A percentile compares a stretch with the other conserved stretches of the same genome.
Conservation (phyloP, 2,329 filamentous ascomycete genomes). For the Didymella sp. region DNA sequence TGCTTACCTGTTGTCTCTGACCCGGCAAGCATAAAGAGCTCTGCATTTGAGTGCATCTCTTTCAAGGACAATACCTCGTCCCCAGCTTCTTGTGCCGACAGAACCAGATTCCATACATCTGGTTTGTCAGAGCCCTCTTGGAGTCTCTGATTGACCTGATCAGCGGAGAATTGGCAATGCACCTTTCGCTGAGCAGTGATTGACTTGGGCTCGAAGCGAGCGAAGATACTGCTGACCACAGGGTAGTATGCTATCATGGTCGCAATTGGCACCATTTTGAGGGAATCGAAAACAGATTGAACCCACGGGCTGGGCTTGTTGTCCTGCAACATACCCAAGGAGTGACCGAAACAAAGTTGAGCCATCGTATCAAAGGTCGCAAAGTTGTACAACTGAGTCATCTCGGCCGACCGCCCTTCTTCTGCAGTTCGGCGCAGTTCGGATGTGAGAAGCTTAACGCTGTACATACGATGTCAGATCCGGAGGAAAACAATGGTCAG, state of each 20-base stretch:
- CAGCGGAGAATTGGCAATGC: conserved; percentile 3
- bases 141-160: conserved; percentile 1
- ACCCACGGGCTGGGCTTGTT: conserved; percentile 43
- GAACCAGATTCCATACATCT: conserved; percentile 49
- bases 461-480: not conserved
- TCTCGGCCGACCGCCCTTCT: conserved; percentile 41
- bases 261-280: not conserved
- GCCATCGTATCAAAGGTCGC: conserved; percentile 39
- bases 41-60: conserved; percentile 41
- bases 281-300: conserved; percentile 8
- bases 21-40: conserved; percentile 38
- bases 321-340: conserved; percentile 39
- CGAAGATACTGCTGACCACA: not conserved
- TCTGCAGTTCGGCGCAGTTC: conserved; percentile 23
- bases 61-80: conserved; percentile 15
- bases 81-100: conserved; percentile 3
- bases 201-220: not conserved
- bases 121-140: not conserved
- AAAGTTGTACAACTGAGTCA: conserved; percentile 30
- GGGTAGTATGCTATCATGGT: not conserved
- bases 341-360: conserved; percentile 60
- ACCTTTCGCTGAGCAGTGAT: not conserved
- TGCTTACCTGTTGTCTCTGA: conserved; percentile 30
- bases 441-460: conserved; percentile 26
- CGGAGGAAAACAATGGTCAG: no score